A percentile compares a stretch with the other conserved stretches of the same genome.
These are phyloP conservation scores for Carex arenaria DNA, from an alignment of 202 grass and related monocot genomes.

Conservation along the genomic window DNA sequence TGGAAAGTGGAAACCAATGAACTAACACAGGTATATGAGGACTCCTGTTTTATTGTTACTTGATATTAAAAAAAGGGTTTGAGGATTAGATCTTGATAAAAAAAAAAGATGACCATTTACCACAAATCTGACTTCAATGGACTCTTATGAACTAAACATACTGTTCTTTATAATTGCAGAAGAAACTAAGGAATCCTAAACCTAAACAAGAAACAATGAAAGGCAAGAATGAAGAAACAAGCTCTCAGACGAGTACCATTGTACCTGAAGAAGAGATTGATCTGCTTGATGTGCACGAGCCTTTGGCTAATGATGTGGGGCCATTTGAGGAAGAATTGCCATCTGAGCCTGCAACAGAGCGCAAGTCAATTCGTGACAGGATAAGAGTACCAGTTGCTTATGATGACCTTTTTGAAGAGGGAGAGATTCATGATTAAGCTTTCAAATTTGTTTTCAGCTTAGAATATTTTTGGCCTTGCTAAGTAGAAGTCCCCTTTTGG, in stretches of 20 bases:
- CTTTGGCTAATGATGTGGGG: conserved; percentile 32
- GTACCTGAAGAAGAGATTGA: conserved; percentile 54
- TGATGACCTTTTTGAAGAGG: conserved; percentile 88
- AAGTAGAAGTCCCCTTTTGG: neutral
- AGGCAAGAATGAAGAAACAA: conserved; percentile 51
- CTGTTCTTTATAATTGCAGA: conserved; percentile 52
- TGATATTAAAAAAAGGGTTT: neutral
- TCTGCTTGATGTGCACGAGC: conserved; percentile 30
- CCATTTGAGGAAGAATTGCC: conserved; percentile 23
- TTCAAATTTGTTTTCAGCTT: neutral
- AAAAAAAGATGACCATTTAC: neutral
- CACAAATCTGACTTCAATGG: neutral
- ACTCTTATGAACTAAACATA: neutral
- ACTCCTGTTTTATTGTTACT: neutral
- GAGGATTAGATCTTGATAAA: neutral
- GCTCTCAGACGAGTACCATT: conserved; percentile 42
- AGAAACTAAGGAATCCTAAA: conserved; percentile 57
- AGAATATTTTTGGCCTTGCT: neutral
- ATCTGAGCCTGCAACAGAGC: conserved; percentile 29
- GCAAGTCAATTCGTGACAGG: conserved; percentile 57
- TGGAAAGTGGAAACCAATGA: neutral
- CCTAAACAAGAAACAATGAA: conserved; percentile 18
- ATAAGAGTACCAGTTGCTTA: conserved; percentile 73
- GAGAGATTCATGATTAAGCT: conserved; percentile 64
- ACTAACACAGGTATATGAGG: neutral